Base-by-base conservation (phyloP, 1,139 yeast genomes). In the Suhomyces kunorum region DNA sequence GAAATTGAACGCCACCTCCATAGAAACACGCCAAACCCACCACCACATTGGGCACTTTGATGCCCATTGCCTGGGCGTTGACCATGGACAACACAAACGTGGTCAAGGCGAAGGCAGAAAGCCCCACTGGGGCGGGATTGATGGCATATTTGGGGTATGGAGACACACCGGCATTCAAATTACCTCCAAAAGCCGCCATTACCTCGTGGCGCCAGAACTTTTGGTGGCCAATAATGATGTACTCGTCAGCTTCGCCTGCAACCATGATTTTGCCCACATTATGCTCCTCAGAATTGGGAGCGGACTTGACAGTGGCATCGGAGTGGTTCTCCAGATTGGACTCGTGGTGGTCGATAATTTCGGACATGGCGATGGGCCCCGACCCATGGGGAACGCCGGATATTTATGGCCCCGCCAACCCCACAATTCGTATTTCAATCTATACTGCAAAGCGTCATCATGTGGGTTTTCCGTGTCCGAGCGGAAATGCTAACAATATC, bases 221-320 rank as follows among this genome's bases (percentile, higher is more conserved):
- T 45, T 84, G 81, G 52, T 80, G 77, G 15, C 96, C 96, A 50
- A 87, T 76, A 51, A 71, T 81, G 43, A 87, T 71, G 55, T 76
- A 83, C 44, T 83, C 85, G 30, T 38, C 34, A 25, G 81, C 72
- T 28, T 71, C 75, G 23, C 51, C 52, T 25, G 22, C 30, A 15
- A 34, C n/a, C 8, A 16, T 24, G 22, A 35, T 25, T 28, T 31
- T 33, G 5, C 29, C 29, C n/a, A 35, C 31, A 11, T 16, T 19
- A 11, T 12, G 27, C 7, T 29, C 36, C 15, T 26, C 17, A 11
- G 18, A 20, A 15, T 36, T 35, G 13, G 39, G 37, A n/a, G 25
- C 24, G 4, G 39, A 28, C 25, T 39, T 36, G 18, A 16, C 15
- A 20, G 39, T 31, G 28, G 29, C 12, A 8, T 39, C 42, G 29